A percentile compares a stretch with the other conserved stretches of the same genome.
phyloP scores from a whole-genome alignment of 108 stramenopile species.

The Epithemia pelagica region DNA sequence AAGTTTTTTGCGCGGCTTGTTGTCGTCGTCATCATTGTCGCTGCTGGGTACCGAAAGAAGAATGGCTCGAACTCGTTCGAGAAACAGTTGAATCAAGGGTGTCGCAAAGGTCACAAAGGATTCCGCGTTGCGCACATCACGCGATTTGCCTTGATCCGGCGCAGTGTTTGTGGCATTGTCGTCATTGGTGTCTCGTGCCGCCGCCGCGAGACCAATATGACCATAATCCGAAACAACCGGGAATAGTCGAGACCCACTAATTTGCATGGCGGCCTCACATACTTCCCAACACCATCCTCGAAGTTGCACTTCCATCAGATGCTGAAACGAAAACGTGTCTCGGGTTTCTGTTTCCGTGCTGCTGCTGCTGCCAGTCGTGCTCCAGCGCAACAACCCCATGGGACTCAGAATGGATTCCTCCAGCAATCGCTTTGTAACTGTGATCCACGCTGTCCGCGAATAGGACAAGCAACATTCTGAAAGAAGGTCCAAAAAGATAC shows the following conservation, averaged over 20 bases:
- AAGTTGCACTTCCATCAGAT: not conserved
- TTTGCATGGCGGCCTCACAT: not conserved
- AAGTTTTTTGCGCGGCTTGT: conserved; percentile 14
- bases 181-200: not conserved
- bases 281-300: not conserved
- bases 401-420: not conserved
- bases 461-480: not conserved
- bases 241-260: not conserved
- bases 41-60: not conserved
- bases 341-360: not conserved
- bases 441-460: not conserved
- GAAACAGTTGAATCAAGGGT: not conserved
- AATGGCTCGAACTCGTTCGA: not conserved
- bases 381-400: not conserved
- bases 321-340: not conserved
- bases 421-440: not conserved
- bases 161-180: not conserved
- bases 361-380: not conserved
- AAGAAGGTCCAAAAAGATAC: not conserved
- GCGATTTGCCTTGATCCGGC: not conserved
- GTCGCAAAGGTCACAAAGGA: not conserved
- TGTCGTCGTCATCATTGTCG: not conserved
- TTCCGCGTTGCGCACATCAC: not conserved
- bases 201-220: too few relatives aligned
- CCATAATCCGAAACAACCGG: not conserved